These are phyloP conservation scores for Dichotomopilus funicola DNA, from an alignment of 2,329 filamentous ascomycete genomes.

Conservation along the genomic window DNA sequence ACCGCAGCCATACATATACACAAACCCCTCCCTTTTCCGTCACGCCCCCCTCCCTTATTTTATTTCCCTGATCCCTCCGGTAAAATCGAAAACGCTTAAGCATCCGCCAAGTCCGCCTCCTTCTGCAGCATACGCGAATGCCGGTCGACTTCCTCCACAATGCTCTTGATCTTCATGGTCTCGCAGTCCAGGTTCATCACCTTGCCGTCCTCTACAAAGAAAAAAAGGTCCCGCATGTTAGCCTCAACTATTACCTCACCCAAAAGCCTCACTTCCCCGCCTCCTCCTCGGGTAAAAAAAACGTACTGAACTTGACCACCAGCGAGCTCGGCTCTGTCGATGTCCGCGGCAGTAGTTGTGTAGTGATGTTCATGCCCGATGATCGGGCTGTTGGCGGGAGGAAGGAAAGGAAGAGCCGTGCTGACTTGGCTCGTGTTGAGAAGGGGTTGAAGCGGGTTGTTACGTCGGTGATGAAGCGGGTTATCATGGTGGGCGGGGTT, in stretches of 20 bases:
- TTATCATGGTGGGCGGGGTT: conserved; percentile 58
- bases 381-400: conserved; percentile 73
- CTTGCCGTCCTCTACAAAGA: conserved; percentile 74
- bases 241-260: not conserved
- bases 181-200: conserved; percentile 77
- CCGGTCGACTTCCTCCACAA: conserved; percentile 82
- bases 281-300: not conserved
- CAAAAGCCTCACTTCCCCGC: not conserved
- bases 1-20: conserved; percentile 4
- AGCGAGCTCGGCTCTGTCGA: conserved; percentile 65
- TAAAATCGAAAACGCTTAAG: conserved; percentile 14
- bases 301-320: conserved; percentile 77
- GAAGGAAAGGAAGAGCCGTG: conserved; percentile 78
- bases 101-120: conserved; percentile 66
- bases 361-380: conserved; percentile 68
- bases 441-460: conserved; percentile 90
- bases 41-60: not conserved
- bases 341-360: conserved; percentile 64
- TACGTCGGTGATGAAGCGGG: conserved; percentile 78
- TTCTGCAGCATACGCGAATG: conserved; percentile 79
- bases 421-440: conserved; percentile 68
- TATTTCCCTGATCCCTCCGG: not conserved
- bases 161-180: conserved; percentile 74
- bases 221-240: not conserved
- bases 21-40: too few relatives aligned